Percentiles rank a stretch among this genome's conserved stretches.
Evolutionary conservation across 1,284 basidiomycete species (phyloP).

Genomic region (Athelia sp.): DNA sequence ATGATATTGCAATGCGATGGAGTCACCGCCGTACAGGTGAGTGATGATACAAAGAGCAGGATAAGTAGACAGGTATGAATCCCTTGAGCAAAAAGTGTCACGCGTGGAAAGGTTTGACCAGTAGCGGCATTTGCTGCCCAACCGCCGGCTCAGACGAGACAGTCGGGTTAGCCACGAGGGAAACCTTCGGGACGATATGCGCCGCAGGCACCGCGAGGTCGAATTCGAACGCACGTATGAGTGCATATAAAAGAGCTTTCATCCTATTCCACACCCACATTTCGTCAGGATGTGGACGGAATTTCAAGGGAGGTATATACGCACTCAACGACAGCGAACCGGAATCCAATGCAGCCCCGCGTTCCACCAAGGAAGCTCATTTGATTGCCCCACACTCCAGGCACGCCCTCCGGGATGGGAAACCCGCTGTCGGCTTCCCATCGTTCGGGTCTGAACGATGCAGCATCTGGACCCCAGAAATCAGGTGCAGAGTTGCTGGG

Average conservation of each 20-base stretch:
- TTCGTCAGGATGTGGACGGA: background rate
- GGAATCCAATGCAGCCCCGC: conserved; percentile 39
- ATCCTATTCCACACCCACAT: no score
- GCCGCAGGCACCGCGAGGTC: conserved; percentile 39
- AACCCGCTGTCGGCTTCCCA: conserved; percentile 18
- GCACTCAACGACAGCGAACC: conserved; percentile 37
- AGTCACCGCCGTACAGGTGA: no score
- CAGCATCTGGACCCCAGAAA: no score
- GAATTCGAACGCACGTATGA: conserved; percentile 54
- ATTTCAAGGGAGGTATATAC: no score
- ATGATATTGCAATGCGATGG: no score
- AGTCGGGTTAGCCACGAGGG: conserved; percentile 25
- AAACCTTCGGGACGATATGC: conserved; percentile 29
- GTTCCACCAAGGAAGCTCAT: conserved; percentile 32
- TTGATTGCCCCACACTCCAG: conserved; percentile 34
- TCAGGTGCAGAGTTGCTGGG: conserved; percentile 34
- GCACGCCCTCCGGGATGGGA: conserved; percentile 21
- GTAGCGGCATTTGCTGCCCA: conserved; percentile 25
- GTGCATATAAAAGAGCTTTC: conserved; percentile 51
- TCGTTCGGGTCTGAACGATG: conserved; percentile 24
- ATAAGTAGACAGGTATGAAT: no score
- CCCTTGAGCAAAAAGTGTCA: no score
- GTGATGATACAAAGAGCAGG: no score
- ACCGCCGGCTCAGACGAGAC: conserved; percentile 17
- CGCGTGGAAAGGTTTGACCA: conserved; percentile 14